Evolutionary conservation across 2,329 filamentous ascomycete species (phyloP), one percentile per base, ranked within the genome.

Genomic region (Macroventuria anomochaeta): DNA sequence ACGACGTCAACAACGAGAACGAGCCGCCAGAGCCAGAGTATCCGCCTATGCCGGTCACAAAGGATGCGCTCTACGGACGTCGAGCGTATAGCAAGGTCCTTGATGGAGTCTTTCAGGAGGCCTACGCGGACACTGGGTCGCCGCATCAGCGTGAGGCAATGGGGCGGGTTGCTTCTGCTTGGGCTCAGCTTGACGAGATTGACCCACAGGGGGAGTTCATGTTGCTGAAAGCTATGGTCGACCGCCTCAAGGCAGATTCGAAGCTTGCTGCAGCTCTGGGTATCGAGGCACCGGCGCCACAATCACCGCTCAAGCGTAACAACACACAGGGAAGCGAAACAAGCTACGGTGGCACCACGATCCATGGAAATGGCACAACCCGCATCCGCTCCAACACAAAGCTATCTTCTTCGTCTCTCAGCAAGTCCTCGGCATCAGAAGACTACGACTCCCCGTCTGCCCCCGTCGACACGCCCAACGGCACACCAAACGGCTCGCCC

Each of bases 151-250:
- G 93, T 29, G 91, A 96, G 64, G 91, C 91, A 0, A 82, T 97
- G 25, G 90, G 89, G 2, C 86, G 87, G 59, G 81, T 97, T 11
- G 91, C 90, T 0, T 90, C 96, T 71, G 93, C 93, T 0, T 96
- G 95, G 80, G 88, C 88, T 4, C 83, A 87, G 11, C 82, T 99
- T 26, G 91, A 97, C 72, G 86, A 90, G 37, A 82, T 93, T 25
- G 93, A 99, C 67, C 93, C 93, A 0, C 93, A 97, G 71, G 93
- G 93, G 15, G 86, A 93, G 33, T 95, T 93, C 66, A 87, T 96
- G 62, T 81, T 99, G 13, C 81, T 99, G 68, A 89, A 87, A 67
- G 83, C 85, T 51, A 84, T 96, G 60, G 82, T 96, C 56, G 83
- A 90, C n/a, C 85, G 85, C 51, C 82, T 96, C 39, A 83, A 88